Conservation (phyloP, 192 early-diverging fungal species). For the Glomus cerebriforme region DNA sequence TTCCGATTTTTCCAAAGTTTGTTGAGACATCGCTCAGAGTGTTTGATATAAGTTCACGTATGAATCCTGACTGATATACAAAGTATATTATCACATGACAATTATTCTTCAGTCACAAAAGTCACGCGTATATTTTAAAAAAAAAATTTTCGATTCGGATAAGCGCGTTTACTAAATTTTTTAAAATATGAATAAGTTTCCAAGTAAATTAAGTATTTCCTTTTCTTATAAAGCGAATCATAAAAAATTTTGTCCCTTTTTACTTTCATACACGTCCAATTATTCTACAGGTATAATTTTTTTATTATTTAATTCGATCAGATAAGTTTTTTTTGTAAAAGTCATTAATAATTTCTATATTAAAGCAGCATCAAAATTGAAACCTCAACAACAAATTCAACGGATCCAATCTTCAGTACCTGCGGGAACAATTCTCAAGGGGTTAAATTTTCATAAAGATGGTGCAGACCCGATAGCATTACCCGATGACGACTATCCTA, state of each 20-base stretch:
- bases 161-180: neutral
- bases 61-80: too few relatives aligned
- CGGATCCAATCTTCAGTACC: conserved; percentile 54
- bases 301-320: neutral
- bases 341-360: neutral
- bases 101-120: too few relatives aligned
- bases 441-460: conserved; percentile 82
- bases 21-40: neutral
- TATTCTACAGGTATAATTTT: neutral
- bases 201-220: neutral
- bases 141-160: neutral
- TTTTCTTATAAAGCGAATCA: neutral
- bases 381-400: neutral
- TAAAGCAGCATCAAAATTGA: neutral
- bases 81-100: too few relatives aligned
- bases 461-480: conserved; percentile 83
- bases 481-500: conserved; percentile 84
- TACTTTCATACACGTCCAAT: neutral
- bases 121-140: too few relatives aligned
- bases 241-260: neutral
- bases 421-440: conserved; percentile 82
- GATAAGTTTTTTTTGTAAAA: neutral
- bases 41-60: neutral
- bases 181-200: neutral
- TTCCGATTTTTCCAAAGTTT: neutral